Conservation (phyloP, 352 stramenopile genomes). For the Phytophthora europaea region DNA sequence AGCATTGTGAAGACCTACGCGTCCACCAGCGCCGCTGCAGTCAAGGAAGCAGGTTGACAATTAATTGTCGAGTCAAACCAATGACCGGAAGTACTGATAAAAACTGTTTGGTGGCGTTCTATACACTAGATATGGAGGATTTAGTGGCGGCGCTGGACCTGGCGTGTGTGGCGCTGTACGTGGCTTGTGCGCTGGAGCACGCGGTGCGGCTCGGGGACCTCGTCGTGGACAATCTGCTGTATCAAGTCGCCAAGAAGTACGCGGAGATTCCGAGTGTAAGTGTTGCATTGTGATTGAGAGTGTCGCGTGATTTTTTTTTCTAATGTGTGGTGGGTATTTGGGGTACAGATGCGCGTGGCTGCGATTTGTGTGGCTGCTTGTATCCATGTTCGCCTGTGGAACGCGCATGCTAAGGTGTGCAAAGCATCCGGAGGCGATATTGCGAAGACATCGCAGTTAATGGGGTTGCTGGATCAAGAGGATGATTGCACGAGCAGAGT, state of each 20-base stretch:
- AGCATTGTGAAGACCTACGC: slow-evolving; percentile 71
- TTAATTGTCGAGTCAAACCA: neutral
- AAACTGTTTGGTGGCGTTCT: neutral
- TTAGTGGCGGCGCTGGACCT: slow-evolving; percentile 58
- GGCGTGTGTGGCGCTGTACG: slow-evolving; percentile 59
- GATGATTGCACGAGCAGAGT: neutral
- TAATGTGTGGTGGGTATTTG: slow-evolving; percentile 3
- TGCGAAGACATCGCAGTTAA: slow-evolving; percentile 16
- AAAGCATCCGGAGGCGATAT: slow-evolving; percentile 4
- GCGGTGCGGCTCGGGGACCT: slow-evolving; percentile 62
- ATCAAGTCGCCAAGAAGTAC: slow-evolving; percentile 84
- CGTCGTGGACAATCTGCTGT: slow-evolving; percentile 83
- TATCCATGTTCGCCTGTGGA: slow-evolving; percentile 67
- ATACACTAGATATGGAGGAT: slow-evolving; percentile 33
- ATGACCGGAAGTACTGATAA: neutral
- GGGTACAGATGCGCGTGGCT: slow-evolving; percentile 30
- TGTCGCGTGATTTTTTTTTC: neutral
- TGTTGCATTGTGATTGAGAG: neutral
- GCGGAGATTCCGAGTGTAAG: slow-evolving; percentile 58
- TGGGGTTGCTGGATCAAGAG: slow-evolving; percentile 10
- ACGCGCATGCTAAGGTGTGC: slow-evolving; percentile 39
- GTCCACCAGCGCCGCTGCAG: slow-evolving; percentile 8
- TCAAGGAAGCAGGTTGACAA: slow-evolving; percentile 32
- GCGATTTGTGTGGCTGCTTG: slow-evolving; percentile 54
- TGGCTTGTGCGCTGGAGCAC: slow-evolving; percentile 57